Evolutionary conservation across 2,329 filamentous ascomycete genomes (phyloP).

Genomic region (Alternaria brassicicola): DNA sequence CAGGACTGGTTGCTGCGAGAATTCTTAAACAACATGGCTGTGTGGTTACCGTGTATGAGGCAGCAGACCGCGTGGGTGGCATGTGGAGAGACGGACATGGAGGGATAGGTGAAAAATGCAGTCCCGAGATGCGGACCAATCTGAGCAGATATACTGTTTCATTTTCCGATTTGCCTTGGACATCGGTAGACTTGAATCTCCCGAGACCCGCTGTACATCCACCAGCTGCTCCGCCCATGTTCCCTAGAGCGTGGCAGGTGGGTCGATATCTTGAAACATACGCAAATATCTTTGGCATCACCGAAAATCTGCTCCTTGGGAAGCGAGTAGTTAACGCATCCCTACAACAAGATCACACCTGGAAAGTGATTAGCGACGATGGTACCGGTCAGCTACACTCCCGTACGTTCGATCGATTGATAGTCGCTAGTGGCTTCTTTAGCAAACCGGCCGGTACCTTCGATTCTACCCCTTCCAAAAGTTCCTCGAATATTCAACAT

Average conservation of each 20-base stretch:
- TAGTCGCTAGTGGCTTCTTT: conserved; percentile 80
- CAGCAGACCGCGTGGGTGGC: conserved; percentile 69
- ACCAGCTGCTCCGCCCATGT: conserved; percentile 58
- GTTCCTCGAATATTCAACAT: conserved; percentile 28
- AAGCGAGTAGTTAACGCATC: conserved; percentile 42
- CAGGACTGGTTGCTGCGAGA: conserved; percentile 61
- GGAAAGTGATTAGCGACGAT: conserved; percentile 26
- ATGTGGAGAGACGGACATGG: conserved; percentile 68
- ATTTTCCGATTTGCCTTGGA: conserved; percentile 72
- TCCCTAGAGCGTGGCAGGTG: conserved; percentile 79
- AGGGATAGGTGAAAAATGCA: conserved; percentile 65
- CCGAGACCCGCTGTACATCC: conserved; percentile 11
- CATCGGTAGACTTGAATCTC: conserved; percentile 51
- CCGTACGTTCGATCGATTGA: conserved; percentile 68
- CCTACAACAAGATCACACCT: conserved; percentile 22
- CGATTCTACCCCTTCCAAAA: conserved; percentile 6
- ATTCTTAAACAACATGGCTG: conserved; percentile 67
- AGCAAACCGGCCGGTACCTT: conserved; percentile 43
- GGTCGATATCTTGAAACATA: conserved; percentile 75
- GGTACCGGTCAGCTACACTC: conserved; percentile 14
- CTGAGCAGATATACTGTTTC: conserved; percentile 76
- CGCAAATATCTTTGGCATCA: conserved; percentile 60
- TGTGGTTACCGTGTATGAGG: conserved; percentile 77
- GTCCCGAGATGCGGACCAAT: conserved; percentile 67
- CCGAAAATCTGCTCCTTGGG: conserved; percentile 58